Evolutionary conservation across 1,284 basidiomycete species (phyloP).

Genomic region (Microbotryum violaceum): DNA sequence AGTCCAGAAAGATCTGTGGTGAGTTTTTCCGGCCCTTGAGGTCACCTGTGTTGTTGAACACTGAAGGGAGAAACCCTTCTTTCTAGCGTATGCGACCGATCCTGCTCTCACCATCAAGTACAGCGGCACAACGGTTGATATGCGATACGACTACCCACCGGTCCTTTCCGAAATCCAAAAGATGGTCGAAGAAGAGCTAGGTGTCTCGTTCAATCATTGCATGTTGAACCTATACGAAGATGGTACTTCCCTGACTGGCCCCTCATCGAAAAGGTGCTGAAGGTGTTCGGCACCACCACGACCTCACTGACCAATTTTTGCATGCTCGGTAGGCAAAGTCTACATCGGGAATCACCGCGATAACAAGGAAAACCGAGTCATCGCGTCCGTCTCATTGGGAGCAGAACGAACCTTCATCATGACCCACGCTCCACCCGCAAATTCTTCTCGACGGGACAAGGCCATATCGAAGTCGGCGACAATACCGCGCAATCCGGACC

Average conservation of each 20-base stretch:
- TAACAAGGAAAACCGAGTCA: slow-evolving; percentile 44
- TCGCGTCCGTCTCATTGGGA: slow-evolving; percentile 49
- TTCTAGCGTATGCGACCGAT: slow-evolving; percentile 44
- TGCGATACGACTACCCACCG: slow-evolving; percentile 45
- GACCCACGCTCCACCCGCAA: slow-evolving; percentile 40
- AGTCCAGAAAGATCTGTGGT: slow-evolving; percentile 47
- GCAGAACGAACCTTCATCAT: slow-evolving; percentile 49
- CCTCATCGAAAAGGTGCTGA: too few species aligned
- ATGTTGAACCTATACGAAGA: slow-evolving; percentile 51
- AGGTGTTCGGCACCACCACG: too few species aligned
- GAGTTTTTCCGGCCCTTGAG: not conserved
- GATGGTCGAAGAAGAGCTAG: slow-evolving; percentile 42
- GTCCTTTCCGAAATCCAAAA: slow-evolving; percentile 43
- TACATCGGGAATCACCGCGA: slow-evolving; percentile 43
- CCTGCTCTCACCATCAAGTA: slow-evolving; percentile 45
- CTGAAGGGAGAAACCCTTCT: not conserved
- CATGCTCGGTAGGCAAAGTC: slow-evolving; percentile 3
- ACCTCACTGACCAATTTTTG: not conserved
- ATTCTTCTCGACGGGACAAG: not conserved
- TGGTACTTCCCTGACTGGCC: slow-evolving; percentile 34
- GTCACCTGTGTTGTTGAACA: too few species aligned
- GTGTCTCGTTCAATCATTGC: slow-evolving; percentile 48
- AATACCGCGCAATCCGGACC: slow-evolving; percentile 1
- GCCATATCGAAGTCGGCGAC: not conserved
- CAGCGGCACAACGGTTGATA: slow-evolving; percentile 43